phyloP scores from a whole-genome alignment of 176 grass and related monocot genomes.

The Musa acuminata region DNA sequence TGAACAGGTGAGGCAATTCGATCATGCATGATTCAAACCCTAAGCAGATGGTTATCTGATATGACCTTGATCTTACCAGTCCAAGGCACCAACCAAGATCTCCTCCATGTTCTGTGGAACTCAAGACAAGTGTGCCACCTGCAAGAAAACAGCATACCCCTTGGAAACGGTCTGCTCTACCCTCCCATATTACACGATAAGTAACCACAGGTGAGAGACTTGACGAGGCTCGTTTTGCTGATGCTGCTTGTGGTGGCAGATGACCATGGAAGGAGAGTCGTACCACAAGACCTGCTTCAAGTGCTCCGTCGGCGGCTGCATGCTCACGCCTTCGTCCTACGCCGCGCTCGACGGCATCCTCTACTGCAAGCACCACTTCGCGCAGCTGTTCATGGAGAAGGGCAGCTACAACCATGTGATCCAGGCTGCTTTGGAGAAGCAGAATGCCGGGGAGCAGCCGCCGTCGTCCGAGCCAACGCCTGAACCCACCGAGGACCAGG shows the following conservation, averaged over 20 bases:
- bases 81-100: conserved; percentile 69
- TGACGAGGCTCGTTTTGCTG: neutral
- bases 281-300: conserved; percentile 99
- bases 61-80: conserved; percentile 21
- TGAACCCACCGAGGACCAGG: neutral
- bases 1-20: neutral
- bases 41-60: no score
- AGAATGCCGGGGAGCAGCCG: conserved; percentile 28
- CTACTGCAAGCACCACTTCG: conserved; percentile 93
- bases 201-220: no score
- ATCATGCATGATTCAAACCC: no score
- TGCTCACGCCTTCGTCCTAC: conserved; percentile 65
- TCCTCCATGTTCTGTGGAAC: conserved; percentile 72
- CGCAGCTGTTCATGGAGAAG: conserved; percentile 91
- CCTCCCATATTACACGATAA: neutral
- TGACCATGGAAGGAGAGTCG: conserved; percentile 68
- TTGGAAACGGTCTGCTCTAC: conserved; percentile 55
- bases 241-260: conserved; percentile 17
- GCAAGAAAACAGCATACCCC: conserved; percentile 85
- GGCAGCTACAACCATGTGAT: conserved; percentile 89
- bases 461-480: no score
- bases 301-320: conserved; percentile 77
- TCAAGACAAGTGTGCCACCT: conserved; percentile 74
- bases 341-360: conserved; percentile 80
- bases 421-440: conserved; percentile 36